Evolutionary conservation across 75 land plant genomes (phyloP).

Genomic region (Picea sitchensis): DNA sequence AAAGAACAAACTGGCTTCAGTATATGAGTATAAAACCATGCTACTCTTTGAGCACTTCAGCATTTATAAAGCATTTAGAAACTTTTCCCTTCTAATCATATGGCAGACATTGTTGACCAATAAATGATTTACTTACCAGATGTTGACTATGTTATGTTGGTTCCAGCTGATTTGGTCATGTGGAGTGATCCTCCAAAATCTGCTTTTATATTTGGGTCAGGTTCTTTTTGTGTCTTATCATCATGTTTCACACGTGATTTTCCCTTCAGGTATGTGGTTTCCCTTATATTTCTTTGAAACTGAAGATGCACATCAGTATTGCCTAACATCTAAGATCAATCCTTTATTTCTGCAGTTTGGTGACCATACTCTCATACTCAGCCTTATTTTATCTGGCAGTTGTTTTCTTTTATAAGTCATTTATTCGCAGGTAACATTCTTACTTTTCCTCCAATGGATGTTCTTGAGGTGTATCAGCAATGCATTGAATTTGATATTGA

Average conservation of each 20-base stretch:
- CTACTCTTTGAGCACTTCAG: not conserved
- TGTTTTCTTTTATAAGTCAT: slow-evolving; percentile 59
- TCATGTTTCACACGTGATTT: slow-evolving; percentile 57
- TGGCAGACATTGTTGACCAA: not conserved
- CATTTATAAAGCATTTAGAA: no score
- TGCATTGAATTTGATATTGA: not conserved
- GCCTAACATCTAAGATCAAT: slow-evolving; percentile 2
- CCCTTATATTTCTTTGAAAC: not conserved
- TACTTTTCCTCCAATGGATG: not conserved
- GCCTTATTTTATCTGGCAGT: slow-evolving; percentile 56
- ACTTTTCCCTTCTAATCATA: no score
- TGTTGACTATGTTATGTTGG: slow-evolving; percentile 2
- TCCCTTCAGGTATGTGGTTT: slow-evolving; percentile 50
- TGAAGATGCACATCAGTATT: not conserved
- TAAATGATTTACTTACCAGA: not conserved
- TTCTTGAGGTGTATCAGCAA: not conserved
- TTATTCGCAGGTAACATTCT: slow-evolving; percentile 47
- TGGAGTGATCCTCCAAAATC: slow-evolving; percentile 84
- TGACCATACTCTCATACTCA: slow-evolving; percentile 57
- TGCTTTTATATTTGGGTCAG: slow-evolving; percentile 79
- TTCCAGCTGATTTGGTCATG: slow-evolving; percentile 63
- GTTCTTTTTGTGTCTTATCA: slow-evolving; percentile 70
- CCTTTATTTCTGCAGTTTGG: slow-evolving; percentile 39
- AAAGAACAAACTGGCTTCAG: slow-evolving; percentile 10
- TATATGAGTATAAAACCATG: not conserved